These are phyloP conservation scores for Crassisporium funariophilum DNA, from an alignment of 768 basidiomycete species.

Conservation along the genomic window DNA sequence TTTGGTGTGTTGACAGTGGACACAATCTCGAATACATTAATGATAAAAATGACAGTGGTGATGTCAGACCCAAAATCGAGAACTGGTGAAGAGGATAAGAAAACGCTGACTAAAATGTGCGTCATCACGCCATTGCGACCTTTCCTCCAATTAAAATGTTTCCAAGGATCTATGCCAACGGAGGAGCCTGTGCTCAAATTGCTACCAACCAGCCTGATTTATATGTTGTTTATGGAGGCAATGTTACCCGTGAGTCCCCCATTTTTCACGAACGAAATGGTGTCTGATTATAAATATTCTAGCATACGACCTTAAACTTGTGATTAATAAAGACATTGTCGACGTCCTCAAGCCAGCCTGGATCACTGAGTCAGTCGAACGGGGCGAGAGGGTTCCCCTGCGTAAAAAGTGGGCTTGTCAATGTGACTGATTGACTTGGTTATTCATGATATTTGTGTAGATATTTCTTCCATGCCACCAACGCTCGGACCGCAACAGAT, in stretches of 20 bases:
- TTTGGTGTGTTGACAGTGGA: conserved; percentile 64
- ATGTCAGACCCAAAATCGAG: conserved; percentile 73
- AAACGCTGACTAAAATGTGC: conserved; percentile 67
- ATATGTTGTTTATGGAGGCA: conserved; percentile 71
- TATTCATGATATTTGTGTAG: conserved; percentile 36
- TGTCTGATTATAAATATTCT: conserved; percentile 1
- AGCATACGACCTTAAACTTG: conserved; percentile 73
- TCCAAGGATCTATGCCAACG: conserved; percentile 67
- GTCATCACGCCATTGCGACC: conserved; percentile 17
- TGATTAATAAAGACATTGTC: conserved; percentile 68
- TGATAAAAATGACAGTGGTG: conserved; percentile 53
- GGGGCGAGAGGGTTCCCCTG: conserved; percentile 58
- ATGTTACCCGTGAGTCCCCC: conserved; percentile 57
- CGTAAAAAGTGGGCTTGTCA: conserved; percentile 56
- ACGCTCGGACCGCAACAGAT: conserved; percentile 44
- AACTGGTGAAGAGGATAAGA: conserved; percentile 68
- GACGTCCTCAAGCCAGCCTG: conserved; percentile 83
- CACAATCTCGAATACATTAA: background rate
- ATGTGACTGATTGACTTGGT: no score
- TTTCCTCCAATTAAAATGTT: background rate
- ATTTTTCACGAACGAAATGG: conserved; percentile 1
- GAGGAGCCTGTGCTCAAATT: conserved; percentile 66
- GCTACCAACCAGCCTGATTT: conserved; percentile 53
- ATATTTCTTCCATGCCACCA: conserved; percentile 79
- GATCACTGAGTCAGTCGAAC: conserved; percentile 77